Evolutionary conservation across 2,329 filamentous ascomycete genomes (phyloP).

Genomic region (Stromatinia cepivora): DNA sequence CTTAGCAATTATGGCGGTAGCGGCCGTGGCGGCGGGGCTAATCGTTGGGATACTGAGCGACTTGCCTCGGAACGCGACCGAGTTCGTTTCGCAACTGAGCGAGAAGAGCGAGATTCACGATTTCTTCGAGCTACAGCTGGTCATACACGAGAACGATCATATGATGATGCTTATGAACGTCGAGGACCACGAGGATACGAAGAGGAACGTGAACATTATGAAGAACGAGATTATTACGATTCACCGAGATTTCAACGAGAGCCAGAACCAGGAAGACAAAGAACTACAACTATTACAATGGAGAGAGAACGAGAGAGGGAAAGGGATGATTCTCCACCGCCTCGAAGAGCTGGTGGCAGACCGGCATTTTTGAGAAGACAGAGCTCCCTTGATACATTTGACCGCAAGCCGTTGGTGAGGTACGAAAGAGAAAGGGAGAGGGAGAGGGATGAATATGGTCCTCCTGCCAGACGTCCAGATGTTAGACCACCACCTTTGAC

Average conservation of each 20-base stretch:
- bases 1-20: conserved; percentile 41
- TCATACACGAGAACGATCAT: conserved; percentile 48
- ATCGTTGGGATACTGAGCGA: conserved; percentile 58
- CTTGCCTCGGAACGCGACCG: conserved; percentile 49
- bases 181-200: conserved; percentile 41
- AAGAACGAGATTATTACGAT: conserved; percentile 48
- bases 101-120: conserved; percentile 53
- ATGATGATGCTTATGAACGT: conserved; percentile 52
- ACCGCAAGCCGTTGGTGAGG: conserved; percentile 65
- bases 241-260: conserved; percentile 42
- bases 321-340: conserved; percentile 34
- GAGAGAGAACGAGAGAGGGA: conserved; percentile 34
- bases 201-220: conserved; percentile 41
- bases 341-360: conserved; percentile 48
- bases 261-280: conserved; percentile 41
- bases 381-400: conserved; percentile 87
- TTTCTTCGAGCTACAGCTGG: conserved; percentile 45
- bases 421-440: conserved; percentile 36
- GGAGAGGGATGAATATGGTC: conserved; percentile 61
- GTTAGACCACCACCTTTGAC: conserved; percentile 47
- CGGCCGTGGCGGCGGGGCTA: conserved; percentile 31
- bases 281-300: conserved; percentile 39
- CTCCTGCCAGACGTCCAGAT: conserved; percentile 51
- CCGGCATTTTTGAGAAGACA: conserved; percentile 76
- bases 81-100: conserved; percentile 43